Evolutionary conservation across 306 rosid species (phyloP), one percentile per base, ranked within the genome.

Genomic region (Corylus heterophylla): DNA sequence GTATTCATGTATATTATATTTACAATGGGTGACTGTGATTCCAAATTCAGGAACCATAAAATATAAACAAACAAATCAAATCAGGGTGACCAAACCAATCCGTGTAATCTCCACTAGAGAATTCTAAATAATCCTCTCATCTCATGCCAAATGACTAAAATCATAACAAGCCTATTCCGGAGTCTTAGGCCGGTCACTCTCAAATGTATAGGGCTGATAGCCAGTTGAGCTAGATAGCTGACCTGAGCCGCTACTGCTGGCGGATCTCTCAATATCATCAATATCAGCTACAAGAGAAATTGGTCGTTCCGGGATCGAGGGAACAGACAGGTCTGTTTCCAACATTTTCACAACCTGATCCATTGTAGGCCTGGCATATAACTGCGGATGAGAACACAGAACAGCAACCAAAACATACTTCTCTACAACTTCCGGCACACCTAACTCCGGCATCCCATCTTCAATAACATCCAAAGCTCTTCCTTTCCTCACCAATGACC

Each of bases 351-450:
- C 96, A 56, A 91, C 97, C 83, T 91, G 98, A 79, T 95, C 99
- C 99, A 95, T 95, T 16, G 99, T 87, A 54, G 99, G 99, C 88
- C 99, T 90, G 3, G 98, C 99, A 74, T 93, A 83, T 72, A 93
- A 59, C 86, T 92, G 98, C 3, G 99, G 99, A 83, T 93, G 99
- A 68, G 99, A 93, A 76, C 99, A 95, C 18, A 93, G 85, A 10
- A 95, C 91, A 44, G 97, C 94, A 81, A 95, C 82, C 77, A 95
- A 74, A 54, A 95, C 94, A 76, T 90, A 90, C 86, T 90, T 95
- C 87, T 95, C 99, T 20, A 95, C 81, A 63, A 85, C 93, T 44
- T 93, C 85, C 0, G 92, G 89, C 0, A 82, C 25, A 76, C 91
- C 98, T 44, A 85, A 50, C 27, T 89, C 97, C 0, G 97, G 97